Evolutionary conservation across 768 basidiomycete genomes (phyloP).

Genomic region (Suillus plorans): DNA sequence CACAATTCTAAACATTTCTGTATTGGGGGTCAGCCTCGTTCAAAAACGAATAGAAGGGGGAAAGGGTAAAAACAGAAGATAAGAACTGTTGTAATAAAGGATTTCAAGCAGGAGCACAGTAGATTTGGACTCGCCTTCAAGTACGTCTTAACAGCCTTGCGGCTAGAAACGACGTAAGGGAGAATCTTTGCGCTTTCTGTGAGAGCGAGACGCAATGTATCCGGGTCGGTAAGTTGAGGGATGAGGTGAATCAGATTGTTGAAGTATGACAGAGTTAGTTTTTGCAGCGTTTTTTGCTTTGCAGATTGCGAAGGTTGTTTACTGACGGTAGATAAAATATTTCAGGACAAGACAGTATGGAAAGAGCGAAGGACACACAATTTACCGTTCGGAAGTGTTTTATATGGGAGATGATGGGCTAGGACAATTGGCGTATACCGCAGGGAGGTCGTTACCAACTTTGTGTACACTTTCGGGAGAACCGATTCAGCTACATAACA

Average conservation of each 20-base stretch:
- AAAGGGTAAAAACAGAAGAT: conserved; percentile 10
- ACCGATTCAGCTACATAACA: not conserved
- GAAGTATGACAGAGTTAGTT: conserved; percentile 87
- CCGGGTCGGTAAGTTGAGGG: conserved; percentile 68
- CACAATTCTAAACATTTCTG: conserved; percentile 84
- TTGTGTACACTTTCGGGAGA: conserved; percentile 76
- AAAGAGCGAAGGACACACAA: conserved; percentile 53
- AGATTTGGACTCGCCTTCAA: conserved; percentile 63
- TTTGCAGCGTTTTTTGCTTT: conserved; percentile 83
- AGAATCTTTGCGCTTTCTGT: conserved; percentile 85
- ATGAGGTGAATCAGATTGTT: conserved; percentile 81
- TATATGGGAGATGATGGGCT: conserved; percentile 85
- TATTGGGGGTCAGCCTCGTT: not conserved
- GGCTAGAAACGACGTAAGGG: conserved; percentile 82
- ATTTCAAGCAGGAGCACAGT: not conserved
- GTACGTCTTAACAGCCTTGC: conserved; percentile 84
- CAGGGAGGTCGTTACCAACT: conserved; percentile 82
- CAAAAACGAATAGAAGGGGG: not conserved
- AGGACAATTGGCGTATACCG: conserved; percentile 90
- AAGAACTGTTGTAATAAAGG: not conserved
- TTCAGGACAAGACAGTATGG: not conserved
- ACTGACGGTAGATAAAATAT: conserved; percentile 38
- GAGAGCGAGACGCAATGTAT: conserved; percentile 67
- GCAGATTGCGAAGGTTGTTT: conserved; percentile 81
- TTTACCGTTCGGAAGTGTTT: conserved; percentile 77